These are phyloP conservation scores for Dendrostoma leiphaemia DNA, from an alignment of 2,329 filamentous ascomycete species.

Conservation along the genomic window DNA sequence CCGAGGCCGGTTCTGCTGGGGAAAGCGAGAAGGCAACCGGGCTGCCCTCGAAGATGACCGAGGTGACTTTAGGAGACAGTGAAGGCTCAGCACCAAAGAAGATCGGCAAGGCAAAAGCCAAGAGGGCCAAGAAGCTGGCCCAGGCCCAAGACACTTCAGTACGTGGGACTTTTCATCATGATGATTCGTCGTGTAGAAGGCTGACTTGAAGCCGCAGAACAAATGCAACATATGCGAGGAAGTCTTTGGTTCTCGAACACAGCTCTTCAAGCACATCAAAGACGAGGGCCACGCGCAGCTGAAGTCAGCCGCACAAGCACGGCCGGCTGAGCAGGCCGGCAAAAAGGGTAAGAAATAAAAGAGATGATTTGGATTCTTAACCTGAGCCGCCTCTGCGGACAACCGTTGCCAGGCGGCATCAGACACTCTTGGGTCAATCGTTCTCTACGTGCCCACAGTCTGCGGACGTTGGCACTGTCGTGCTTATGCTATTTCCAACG, in stretches of 20 bases:
- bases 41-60: slow-evolving; percentile 18
- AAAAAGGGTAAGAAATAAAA: slow-evolving; percentile 38
- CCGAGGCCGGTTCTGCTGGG: background rate
- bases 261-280: slow-evolving; percentile 72
- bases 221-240: slow-evolving; percentile 45
- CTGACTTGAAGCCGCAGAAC: slow-evolving; percentile 28
- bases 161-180: background rate
- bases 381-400: background rate
- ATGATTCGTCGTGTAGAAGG: background rate
- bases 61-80: slow-evolving; percentile 26
- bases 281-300: slow-evolving; percentile 64
- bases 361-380: slow-evolving; percentile 23
- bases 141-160: slow-evolving; percentile 26
- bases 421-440: background rate
- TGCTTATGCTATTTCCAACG: background rate
- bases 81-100: slow-evolving; percentile 34
- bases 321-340: slow-evolving; percentile 28
- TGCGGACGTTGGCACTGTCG: background rate
- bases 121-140: slow-evolving; percentile 45
- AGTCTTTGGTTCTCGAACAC: slow-evolving; percentile 60
- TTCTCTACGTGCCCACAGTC: background rate
- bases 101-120: slow-evolving; percentile 49
- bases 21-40: slow-evolving; percentile 2
- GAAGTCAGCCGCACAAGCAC: slow-evolving; percentile 30
- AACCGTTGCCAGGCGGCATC: background rate